A percentile compares a stretch with the other conserved stretches of the same genome.
phyloP scores from a whole-genome alignment of 208 protist genomes.

The Tetramitus jugosus region DNA sequence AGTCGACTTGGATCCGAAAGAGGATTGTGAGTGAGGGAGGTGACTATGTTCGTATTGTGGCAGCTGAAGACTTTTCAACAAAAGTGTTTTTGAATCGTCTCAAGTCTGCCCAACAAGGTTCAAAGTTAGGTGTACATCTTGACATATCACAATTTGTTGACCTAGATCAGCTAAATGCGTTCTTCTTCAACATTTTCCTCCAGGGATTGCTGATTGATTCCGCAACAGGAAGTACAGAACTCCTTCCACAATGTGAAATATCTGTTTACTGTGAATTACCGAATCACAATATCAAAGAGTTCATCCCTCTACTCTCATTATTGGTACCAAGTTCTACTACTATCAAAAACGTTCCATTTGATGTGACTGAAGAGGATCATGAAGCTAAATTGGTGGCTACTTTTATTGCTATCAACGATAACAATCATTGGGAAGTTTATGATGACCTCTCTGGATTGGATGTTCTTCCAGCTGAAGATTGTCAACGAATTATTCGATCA shows the following conservation, averaged over 20 bases:
- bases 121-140: neutral
- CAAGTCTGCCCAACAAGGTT: neutral
- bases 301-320: neutral
- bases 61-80: neutral
- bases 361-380: no score
- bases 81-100: neutral
- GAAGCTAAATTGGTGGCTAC: no score
- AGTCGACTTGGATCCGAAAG: neutral
- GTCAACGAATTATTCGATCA: no score
- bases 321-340: neutral
- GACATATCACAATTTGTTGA: neutral
- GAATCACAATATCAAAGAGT: no score
- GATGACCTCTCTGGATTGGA: no score
- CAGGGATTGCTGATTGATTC: neutral
- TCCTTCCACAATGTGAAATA: neutral
- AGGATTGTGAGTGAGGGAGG: neutral
- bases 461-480: no score
- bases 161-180: neutral
- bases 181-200: neutral
- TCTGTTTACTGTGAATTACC: neutral
- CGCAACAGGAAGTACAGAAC: neutral
- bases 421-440: no score
- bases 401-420: no score
- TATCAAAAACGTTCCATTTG: neutral
- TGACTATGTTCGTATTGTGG: neutral